Percentiles rank a stretch among this genome's conserved stretches.
Conservation (phyloP, 208 protist species). For the Wallacemonas sp. region DNA sequence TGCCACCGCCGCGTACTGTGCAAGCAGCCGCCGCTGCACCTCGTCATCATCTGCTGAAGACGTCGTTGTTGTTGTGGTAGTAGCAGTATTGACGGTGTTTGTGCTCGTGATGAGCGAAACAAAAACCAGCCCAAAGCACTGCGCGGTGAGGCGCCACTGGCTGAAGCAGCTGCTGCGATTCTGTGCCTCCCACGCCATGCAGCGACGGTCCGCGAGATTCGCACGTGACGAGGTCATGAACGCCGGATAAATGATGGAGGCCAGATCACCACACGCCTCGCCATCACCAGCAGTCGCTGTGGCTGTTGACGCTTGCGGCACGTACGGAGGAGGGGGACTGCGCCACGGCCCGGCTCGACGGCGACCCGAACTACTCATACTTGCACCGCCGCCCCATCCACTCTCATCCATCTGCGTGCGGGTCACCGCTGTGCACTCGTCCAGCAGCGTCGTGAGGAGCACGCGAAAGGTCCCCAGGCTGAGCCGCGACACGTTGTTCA, state of each 20-base stretch:
- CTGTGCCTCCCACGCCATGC: conserved; percentile 11
- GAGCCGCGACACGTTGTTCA: conserved; percentile 43
- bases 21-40: neutral
- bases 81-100: conserved; percentile 22
- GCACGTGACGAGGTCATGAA: neutral
- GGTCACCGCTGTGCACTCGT: conserved; percentile 13
- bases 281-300: conserved; percentile 32
- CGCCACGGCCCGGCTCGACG: neutral
- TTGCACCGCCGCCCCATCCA: neutral
- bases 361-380: neutral
- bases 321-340: conserved; percentile 14
- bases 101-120: conserved; percentile 24
- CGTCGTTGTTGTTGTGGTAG: neutral
- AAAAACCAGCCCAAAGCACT: conserved; percentile 12
- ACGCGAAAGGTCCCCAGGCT: conserved; percentile 22
- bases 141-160: conserved; percentile 12
- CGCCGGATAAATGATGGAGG: conserved; percentile 1
- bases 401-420: neutral
- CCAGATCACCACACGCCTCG: neutral
- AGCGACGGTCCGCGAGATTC: neutral
- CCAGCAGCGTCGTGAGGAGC: conserved; percentile 45
- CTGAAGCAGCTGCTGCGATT: conserved; percentile 13
- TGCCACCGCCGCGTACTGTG: conserved; percentile 17
- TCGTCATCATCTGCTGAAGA: neutral
- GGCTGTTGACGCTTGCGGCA: too few species aligned